Percentiles rank a stretch among this genome's conserved stretches.
phyloP scores from a whole-genome alignment of 768 basidiomycete genomes.

The Suillus brevipes region DNA sequence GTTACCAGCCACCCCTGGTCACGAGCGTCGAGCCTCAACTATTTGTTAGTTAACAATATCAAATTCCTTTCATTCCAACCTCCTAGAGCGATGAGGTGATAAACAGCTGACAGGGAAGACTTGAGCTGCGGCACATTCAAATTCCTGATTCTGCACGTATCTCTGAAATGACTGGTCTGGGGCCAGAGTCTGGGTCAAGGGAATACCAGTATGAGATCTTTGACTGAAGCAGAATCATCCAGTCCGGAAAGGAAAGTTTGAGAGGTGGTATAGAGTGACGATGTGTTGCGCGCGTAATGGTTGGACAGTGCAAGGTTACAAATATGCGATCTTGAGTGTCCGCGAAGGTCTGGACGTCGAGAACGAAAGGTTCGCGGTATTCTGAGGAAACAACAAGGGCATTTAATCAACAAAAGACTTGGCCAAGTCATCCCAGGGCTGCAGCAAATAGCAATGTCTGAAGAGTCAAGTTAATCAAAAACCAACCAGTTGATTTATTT shows the following conservation, averaged over 20 bases:
- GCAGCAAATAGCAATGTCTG: slow-evolving; percentile 32
- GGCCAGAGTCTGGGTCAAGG: background rate
- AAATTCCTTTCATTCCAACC: background rate
- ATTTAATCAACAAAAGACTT: slow-evolving; percentile 35
- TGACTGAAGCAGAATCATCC: slow-evolving; percentile 53
- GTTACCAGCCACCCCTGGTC: background rate
- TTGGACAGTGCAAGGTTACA: slow-evolving; percentile 13
- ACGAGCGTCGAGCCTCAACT: background rate
- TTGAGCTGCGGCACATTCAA: background rate
- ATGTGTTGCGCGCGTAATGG: slow-evolving; percentile 43
- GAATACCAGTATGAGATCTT: slow-evolving; percentile 67
- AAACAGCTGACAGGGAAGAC: background rate
- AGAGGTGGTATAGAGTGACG: slow-evolving; percentile 40
- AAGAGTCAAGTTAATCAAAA: slow-evolving; percentile 47
- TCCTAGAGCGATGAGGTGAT: background rate
- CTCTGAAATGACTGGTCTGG: background rate
- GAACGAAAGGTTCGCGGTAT: slow-evolving; percentile 14
- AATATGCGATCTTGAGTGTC: background rate
- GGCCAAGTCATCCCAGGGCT: slow-evolving; percentile 7
- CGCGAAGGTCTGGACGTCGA: slow-evolving; percentile 20
- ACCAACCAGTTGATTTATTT: slow-evolving; percentile 57
- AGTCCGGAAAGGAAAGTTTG: slow-evolving; percentile 38
- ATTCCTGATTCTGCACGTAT: background rate
- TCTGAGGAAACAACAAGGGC: slow-evolving; percentile 16
- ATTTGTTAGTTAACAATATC: background rate